A percentile compares a stretch with the other conserved stretches of the same genome.
phyloP scores from a whole-genome alignment of 2,329 filamentous ascomycete genomes.

The Rutstroemia sp. region DNA sequence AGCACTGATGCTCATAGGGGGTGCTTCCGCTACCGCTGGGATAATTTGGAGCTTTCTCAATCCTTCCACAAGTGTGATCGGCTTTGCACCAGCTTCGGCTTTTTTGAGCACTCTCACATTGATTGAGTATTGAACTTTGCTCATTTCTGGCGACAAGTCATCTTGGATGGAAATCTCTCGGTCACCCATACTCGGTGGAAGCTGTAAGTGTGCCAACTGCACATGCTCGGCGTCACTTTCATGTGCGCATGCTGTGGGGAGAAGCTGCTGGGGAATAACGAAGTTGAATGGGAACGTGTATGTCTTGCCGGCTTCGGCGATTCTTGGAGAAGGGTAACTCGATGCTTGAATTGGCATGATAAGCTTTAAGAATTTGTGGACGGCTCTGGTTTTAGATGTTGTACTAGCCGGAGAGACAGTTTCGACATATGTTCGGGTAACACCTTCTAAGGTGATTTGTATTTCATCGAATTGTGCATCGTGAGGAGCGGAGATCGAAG shows the following conservation, averaged over 20 bases:
- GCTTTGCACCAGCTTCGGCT: conserved; percentile 17
- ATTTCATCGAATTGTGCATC: conserved; percentile 27
- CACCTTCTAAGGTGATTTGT: conserved; percentile 27
- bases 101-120: conserved; percentile 23
- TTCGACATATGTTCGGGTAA: conserved; percentile 25
- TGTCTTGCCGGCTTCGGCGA: conserved; percentile 26
- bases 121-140: conserved; percentile 24
- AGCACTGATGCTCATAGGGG: conserved; percentile 23
- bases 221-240: conserved; percentile 19
- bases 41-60: conserved; percentile 23
- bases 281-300: conserved; percentile 29
- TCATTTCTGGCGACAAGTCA: conserved; percentile 28
- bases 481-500: conserved; percentile 24
- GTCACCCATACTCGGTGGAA: conserved; percentile 28
- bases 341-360: conserved; percentile 27
- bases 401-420: conserved; percentile 21
- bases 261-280: conserved; percentile 27
- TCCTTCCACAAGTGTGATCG: conserved; percentile 20
- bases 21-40: conserved; percentile 24
- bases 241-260: conserved; percentile 26
- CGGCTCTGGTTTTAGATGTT: conserved; percentile 20
- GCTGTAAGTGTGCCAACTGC: conserved; percentile 26
- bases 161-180: conserved; percentile 16
- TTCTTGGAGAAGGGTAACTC: conserved; percentile 24
- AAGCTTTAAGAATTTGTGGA: conserved; percentile 28